Evolutionary conservation across 345 rosid species (phyloP).

Genomic region (Stellera chamaejasme): DNA sequence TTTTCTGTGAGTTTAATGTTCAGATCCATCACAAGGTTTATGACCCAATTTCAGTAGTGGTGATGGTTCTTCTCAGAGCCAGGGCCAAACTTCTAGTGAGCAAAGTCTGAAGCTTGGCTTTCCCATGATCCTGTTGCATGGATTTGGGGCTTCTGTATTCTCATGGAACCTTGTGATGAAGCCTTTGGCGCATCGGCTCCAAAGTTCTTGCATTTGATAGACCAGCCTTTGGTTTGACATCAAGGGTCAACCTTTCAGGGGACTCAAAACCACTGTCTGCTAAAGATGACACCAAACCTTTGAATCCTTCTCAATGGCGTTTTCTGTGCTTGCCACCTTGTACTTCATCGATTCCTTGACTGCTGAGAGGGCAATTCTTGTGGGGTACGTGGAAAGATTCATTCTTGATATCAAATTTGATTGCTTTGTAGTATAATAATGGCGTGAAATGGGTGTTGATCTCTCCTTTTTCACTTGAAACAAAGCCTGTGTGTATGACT

Average conservation of each 20-base stretch:
- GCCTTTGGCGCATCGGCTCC: constrained; percentile 52
- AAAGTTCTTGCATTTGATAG: constrained; percentile 87
- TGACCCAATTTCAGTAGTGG: constrained; percentile 25
- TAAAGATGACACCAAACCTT: constrained; percentile 24
- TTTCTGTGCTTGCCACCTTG: constrained; percentile 70
- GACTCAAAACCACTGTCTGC: constrained; percentile 4
- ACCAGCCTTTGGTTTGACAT: constrained; percentile 87
- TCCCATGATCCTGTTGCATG: constrained; percentile 77
- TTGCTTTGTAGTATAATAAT: too few species aligned
- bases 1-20: constrained; percentile 79
- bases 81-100: constrained; percentile 2
- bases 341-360: constrained; percentile 64
- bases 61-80: constrained; percentile 14
- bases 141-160: constrained; percentile 91
- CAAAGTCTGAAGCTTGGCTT: constrained; percentile 21
- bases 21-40: constrained; percentile 65
- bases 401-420: too few species aligned
- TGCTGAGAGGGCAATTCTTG: constrained; percentile 58
- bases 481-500: not conserved
- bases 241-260: constrained; percentile 38
- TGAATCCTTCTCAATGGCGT: constrained; percentile 83
- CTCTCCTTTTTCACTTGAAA: constrained; percentile 4
- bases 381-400: constrained; percentile 45
- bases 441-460: not conserved
- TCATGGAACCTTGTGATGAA: constrained; percentile 78